Evolutionary conservation across 352 stramenopile species (phyloP), one percentile per base, ranked within the genome.

Genomic region (Globisporangium irregulare): DNA sequence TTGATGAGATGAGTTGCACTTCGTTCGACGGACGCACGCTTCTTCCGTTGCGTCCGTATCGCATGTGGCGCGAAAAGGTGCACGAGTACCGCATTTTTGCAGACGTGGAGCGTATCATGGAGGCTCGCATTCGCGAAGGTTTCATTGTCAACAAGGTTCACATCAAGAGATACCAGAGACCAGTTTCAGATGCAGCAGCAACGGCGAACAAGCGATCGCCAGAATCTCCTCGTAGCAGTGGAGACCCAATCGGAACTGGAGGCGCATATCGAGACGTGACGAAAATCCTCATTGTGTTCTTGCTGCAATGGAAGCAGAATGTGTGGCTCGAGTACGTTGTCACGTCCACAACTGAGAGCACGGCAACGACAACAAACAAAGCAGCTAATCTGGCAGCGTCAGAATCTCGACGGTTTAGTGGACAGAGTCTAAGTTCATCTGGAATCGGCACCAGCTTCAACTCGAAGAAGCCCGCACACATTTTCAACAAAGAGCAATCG

Each of bases 271-370:
- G 67, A 22, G 72, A 82, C 63, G 70, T 85, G 14, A 89, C 77
- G 2, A 92, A 94, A 57, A 81, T 94, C 43, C 66, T 92, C 29
- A 73, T 95, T 58, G 85, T 94, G 7, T 97, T 94, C 51, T 73
- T 95, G 46, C 65, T 97, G 22, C 77, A 97, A 62, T 97, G 89
- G 89, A 95, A 94, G 63, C 84, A 93, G 50, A 91, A 95, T 63
- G 84, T 97, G 48, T 97, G 89, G 87, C 72, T 97, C 25, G 87
- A 97, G 73, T 97, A 97, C 58, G 86, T 94, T 20, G 79, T 95
- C 4, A 84, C 86, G 4, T 84, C 82, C 20, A 92, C 86, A 1
- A 91, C 77, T 14, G 81, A 91, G 2, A 73, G 70, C n/a, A 53
- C 68, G 18, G 46, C 59, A 25, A 8, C 70, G 15, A 12, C 59